Conservation (phyloP, 1,139 yeast genomes). For the Saccharomyces hybrid region DNA sequence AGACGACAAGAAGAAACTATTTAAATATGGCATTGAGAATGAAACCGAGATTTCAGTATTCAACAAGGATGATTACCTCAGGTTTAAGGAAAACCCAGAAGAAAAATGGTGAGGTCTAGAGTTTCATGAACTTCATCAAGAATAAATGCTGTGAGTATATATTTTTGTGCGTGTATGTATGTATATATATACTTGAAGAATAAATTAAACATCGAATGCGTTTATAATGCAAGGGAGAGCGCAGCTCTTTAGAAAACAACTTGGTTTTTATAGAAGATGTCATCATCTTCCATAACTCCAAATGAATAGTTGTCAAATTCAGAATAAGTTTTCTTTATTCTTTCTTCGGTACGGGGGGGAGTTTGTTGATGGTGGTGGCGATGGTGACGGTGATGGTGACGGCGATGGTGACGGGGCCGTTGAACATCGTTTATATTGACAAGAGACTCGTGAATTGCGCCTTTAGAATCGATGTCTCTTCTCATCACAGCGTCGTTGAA, state of each 20-base stretch:
- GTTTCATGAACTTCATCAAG: background rate
- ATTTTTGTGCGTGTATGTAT: background rate
- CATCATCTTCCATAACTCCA: background rate
- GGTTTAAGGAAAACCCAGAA: conserved; percentile 71
- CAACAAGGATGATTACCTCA: conserved; percentile 56
- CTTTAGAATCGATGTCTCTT: conserved; percentile 10
- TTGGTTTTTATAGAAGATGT: background rate
- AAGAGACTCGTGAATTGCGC: conserved; percentile 7
- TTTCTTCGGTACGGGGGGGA: background rate
- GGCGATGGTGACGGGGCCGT: background rate
- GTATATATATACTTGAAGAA: background rate
- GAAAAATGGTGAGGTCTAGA: conserved; percentile 69
- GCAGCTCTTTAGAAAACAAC: background rate
- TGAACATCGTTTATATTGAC: conserved; percentile 8
- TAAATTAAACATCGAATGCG: background rate
- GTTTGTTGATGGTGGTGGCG: background rate
- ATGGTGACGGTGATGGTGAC: background rate
- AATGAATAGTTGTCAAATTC: background rate
- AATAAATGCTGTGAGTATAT: background rate
- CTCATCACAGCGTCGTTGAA: conserved; percentile 10
- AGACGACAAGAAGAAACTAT: conserved; percentile 39
- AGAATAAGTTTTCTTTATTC: background rate
- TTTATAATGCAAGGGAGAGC: background rate
- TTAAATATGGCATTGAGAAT: conserved; percentile 69
- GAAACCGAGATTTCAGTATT: conserved; percentile 87